phyloP scores from a whole-genome alignment of 768 basidiomycete genomes.

The Termitomyces bulborhizus region DNA sequence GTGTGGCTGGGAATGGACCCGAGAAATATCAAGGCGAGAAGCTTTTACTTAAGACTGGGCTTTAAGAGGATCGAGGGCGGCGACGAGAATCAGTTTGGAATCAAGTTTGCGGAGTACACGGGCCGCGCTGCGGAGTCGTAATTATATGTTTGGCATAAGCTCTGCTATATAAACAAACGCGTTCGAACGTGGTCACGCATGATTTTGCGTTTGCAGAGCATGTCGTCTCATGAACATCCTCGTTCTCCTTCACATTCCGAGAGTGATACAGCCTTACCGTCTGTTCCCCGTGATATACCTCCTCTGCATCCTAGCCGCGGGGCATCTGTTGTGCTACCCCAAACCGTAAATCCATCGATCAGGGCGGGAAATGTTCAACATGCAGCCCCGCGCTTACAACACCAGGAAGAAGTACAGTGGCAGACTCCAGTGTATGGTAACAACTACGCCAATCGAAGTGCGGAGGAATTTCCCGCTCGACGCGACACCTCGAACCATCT shows the following conservation, averaged over 20 bases:
- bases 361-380: conserved; percentile 1
- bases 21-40: conserved; percentile 50
- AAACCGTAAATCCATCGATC: conserved; percentile 5
- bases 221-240: conserved; percentile 5
- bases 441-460: conserved; percentile 10
- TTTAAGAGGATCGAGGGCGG: conserved; percentile 53
- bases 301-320: conserved; percentile 1
- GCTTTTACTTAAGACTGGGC: conserved; percentile 59
- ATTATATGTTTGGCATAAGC: conserved; percentile 4
- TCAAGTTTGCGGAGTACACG: conserved; percentile 40
- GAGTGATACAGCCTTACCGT: background rate
- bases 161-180: conserved; percentile 9
- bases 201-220: background rate
- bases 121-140: background rate
- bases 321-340: background rate
- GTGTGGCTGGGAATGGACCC: conserved; percentile 70
- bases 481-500: conserved; percentile 13
- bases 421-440: conserved; percentile 21
- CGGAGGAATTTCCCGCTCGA: conserved; percentile 23
- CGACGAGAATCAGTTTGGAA: conserved; percentile 44
- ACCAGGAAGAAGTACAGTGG: conserved; percentile 19
- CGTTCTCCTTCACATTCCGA: background rate
- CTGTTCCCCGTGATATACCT: background rate
- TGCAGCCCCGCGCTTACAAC: conserved; percentile 10
- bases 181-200: background rate